Evolutionary conservation across 306 rosid species (phyloP).

Genomic region (Alnus rubra): DNA sequence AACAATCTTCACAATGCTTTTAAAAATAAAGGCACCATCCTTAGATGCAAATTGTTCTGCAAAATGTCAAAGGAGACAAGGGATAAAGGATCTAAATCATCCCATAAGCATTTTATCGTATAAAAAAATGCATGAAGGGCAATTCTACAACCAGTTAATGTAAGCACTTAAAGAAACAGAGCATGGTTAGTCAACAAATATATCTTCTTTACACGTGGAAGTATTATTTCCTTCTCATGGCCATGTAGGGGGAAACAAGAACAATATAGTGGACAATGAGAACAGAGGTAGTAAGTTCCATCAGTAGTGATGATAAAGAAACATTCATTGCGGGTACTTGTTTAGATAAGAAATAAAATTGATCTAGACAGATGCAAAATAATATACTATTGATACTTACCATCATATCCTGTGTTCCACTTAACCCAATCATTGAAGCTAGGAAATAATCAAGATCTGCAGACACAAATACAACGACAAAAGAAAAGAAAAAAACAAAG

Average conservation of each 20-base stretch:
- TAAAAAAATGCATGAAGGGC: not conserved
- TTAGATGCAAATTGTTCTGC: not conserved
- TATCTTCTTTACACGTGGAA: not conserved
- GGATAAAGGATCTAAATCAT: conserved; percentile 9
- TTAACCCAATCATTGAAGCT: conserved; percentile 40
- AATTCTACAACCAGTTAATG: not conserved
- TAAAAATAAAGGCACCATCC: not conserved
- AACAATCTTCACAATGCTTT: not conserved
- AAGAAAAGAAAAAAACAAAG: conserved; percentile 23
- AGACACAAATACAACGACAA: conserved; percentile 25
- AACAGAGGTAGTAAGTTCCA: not conserved
- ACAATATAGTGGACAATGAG: not conserved
- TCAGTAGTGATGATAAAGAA: not conserved
- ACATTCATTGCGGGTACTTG: not conserved
- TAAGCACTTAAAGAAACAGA: conserved; percentile 1
- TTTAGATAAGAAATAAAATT: not conserved
- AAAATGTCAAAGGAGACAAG: not conserved
- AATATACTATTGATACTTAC: conserved; percentile 28
- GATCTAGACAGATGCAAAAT: not conserved
- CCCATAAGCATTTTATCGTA: not conserved
- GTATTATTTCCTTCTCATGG: not conserved
- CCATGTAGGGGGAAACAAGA: not conserved
- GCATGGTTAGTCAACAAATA: not conserved
- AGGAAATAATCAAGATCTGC: conserved; percentile 66
- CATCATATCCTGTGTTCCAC: conserved; percentile 33